phyloP scores from a whole-genome alignment of 495 filamentous ascomycete species.

The Penicillium diatomitis region DNA sequence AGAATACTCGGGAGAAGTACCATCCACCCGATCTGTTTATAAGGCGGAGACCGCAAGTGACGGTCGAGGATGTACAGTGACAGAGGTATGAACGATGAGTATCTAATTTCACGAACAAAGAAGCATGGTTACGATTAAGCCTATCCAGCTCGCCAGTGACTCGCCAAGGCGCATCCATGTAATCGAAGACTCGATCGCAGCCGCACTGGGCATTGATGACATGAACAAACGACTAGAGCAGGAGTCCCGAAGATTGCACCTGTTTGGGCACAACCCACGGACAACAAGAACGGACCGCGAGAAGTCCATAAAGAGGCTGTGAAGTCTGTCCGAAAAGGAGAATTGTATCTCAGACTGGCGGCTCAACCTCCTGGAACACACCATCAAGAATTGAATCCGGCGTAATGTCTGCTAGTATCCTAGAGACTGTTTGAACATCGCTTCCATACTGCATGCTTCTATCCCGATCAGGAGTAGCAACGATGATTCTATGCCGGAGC shows the following conservation, averaged over 20 bases:
- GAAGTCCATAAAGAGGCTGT: no score
- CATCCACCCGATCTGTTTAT: constrained; percentile 32
- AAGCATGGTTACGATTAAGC: no score
- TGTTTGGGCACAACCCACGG: no score
- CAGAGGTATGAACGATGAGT: neutral
- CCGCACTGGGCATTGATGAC: no score
- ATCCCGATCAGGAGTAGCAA: constrained; percentile 61
- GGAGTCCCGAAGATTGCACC: no score
- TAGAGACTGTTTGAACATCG: constrained; percentile 55
- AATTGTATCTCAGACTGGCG: constrained; percentile 46
- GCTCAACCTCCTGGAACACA: constrained; percentile 58
- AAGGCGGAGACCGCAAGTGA: constrained; percentile 9
- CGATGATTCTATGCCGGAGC: constrained; percentile 72
- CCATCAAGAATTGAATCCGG: constrained; percentile 78
- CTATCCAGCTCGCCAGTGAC: no score
- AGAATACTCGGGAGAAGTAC: constrained; percentile 6
- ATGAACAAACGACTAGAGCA: neutral
- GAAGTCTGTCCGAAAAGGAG: no score
- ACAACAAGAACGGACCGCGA: no score
- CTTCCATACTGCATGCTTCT: constrained; percentile 92
- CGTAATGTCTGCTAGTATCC: constrained; percentile 55
- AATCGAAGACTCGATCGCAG: no score
- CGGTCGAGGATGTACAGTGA: constrained; percentile 18
- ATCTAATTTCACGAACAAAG: neutral
- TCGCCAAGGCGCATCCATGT: neutral